phyloP scores from a whole-genome alignment of 73 alveolate genomes.

The Stentor coeruleus region DNA sequence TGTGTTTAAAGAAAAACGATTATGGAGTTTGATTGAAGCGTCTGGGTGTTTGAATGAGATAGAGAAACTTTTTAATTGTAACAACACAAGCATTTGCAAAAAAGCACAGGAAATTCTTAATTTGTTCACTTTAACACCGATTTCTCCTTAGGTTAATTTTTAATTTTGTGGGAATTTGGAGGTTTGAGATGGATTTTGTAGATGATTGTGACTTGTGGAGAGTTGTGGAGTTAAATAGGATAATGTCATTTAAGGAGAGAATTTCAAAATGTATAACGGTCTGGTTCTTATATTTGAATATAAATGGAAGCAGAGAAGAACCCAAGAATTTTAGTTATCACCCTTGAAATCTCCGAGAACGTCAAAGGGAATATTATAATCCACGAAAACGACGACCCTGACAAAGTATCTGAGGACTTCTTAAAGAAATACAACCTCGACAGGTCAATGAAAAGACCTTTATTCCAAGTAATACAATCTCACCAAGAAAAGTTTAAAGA shows the following conservation, averaged over 20 bases:
- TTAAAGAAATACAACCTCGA: background rate
- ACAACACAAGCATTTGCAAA: too few species aligned
- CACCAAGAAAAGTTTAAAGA: background rate
- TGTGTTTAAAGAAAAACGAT: background rate
- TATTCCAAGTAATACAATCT: background rate
- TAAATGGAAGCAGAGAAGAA: slow-evolving; percentile 1
- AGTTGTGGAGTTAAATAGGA: too few species aligned
- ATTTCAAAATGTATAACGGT: too few species aligned
- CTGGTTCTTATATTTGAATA: too few species aligned
- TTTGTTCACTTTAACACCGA: too few species aligned
- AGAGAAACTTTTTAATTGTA: too few species aligned
- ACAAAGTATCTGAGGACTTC: background rate
- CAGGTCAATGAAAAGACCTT: background rate
- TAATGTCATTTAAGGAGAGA: too few species aligned
- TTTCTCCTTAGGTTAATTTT: too few species aligned
- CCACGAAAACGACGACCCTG: background rate
- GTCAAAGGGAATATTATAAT: background rate
- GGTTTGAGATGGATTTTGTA: too few species aligned
- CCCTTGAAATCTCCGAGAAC: background rate
- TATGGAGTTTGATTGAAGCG: background rate
- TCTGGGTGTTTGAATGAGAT: background rate
- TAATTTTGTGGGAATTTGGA: too few species aligned
- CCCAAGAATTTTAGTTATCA: background rate
- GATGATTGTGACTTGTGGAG: too few species aligned
- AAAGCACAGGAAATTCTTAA: too few species aligned